These are phyloP conservation scores for Hypomontagnella submonticulosa DNA, from an alignment of 495 filamentous ascomycete species.

Conservation along the genomic window DNA sequence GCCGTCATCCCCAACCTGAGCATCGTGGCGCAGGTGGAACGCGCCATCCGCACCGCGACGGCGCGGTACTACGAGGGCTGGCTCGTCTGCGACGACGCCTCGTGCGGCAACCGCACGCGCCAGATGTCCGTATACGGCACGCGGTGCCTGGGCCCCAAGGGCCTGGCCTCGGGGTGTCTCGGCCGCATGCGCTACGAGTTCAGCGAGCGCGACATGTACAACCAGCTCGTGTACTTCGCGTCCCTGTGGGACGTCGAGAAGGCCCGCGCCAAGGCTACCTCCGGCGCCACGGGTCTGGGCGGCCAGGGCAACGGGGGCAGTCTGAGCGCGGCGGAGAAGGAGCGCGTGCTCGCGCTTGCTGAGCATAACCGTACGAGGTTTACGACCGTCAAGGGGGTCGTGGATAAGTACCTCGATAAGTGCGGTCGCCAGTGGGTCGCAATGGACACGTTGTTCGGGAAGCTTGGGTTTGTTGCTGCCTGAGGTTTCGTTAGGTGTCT, in stretches of 20 bases:
- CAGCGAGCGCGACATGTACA: slow-evolving; percentile 89
- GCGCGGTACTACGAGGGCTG: slow-evolving; percentile 91
- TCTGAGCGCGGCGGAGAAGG: slow-evolving; percentile 50
- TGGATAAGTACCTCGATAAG: slow-evolving; percentile 88
- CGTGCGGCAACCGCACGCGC: slow-evolving; percentile 86
- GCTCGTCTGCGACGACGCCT: slow-evolving; percentile 88
- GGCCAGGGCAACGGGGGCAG: slow-evolving; percentile 53
- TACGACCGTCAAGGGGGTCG: slow-evolving; percentile 76
- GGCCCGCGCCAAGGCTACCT: slow-evolving; percentile 64
- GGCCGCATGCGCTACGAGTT: slow-evolving; percentile 91
- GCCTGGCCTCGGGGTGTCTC: slow-evolving; percentile 81
- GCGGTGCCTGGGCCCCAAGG: slow-evolving; percentile 86
- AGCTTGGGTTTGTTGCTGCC: slow-evolving; percentile 59
- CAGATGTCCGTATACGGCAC: slow-evolving; percentile 93
- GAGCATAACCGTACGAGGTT: slow-evolving; percentile 85
- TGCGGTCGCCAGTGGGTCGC: slow-evolving; percentile 96
- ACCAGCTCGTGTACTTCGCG: slow-evolving; percentile 90
- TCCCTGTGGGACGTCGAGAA: slow-evolving; percentile 90
- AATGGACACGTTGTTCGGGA: slow-evolving; percentile 88
- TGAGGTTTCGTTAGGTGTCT: too few species aligned
- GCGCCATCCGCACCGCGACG: slow-evolving; percentile 78
- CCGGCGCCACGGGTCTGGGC: slow-evolving; percentile 42
- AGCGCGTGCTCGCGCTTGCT: slow-evolving; percentile 74
- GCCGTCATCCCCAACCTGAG: slow-evolving; percentile 74
- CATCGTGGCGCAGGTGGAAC: slow-evolving; percentile 86